These are phyloP conservation scores for Heritiera littoralis DNA, from an alignment of 345 rosid genomes.

Conservation along the genomic window DNA sequence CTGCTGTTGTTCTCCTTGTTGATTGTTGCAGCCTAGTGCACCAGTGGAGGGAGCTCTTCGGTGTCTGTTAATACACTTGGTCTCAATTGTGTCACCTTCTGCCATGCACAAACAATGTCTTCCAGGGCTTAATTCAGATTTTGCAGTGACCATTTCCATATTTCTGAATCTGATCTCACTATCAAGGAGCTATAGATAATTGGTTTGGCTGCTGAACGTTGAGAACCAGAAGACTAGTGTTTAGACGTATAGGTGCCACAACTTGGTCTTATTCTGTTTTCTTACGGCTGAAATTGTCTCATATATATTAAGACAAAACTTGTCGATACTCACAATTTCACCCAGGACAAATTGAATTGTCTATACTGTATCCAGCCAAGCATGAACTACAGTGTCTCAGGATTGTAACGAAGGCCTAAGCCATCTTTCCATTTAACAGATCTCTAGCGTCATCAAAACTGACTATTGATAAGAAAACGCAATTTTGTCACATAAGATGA, in stretches of 20 bases:
- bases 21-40: slow-evolving; percentile 14
- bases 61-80: slow-evolving; percentile 44
- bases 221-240: neutral
- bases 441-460: no score
- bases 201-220: neutral
- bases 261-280: slow-evolving; percentile 9
- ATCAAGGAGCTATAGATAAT: neutral
- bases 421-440: no score
- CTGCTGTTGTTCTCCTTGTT: slow-evolving; percentile 24
- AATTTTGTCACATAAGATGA: slow-evolving; percentile 9
- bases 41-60: slow-evolving; percentile 38
- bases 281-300: slow-evolving; percentile 12
- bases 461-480: neutral
- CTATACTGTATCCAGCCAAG: neutral
- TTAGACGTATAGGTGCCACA: slow-evolving; percentile 1
- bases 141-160: slow-evolving; percentile 43
- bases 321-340: slow-evolving; percentile 6
- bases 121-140: slow-evolving; percentile 37
- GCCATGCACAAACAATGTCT: slow-evolving; percentile 22
- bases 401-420: neutral
- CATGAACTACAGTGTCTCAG: neutral
- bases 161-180: neutral
- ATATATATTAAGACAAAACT: neutral
- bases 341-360: neutral
- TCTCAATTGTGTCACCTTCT: slow-evolving; percentile 21